Evolutionary conservation across 805 yeast genomes (phyloP).

Genomic region (Wickerhamiella bombiphila): DNA sequence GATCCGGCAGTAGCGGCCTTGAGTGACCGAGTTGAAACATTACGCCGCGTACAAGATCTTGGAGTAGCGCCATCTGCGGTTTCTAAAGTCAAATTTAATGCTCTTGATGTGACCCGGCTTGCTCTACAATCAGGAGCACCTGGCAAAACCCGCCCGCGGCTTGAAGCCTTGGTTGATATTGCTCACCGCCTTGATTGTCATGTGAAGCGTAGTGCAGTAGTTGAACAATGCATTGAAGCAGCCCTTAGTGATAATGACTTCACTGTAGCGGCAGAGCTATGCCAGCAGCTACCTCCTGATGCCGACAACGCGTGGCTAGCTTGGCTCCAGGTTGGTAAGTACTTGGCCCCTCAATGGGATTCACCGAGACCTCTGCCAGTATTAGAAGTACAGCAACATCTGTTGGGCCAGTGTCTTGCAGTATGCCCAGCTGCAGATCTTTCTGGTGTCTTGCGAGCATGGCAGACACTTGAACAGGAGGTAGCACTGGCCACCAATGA

Average conservation of each 20-base stretch:
- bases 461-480: conserved; percentile 27
- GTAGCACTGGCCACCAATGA: neutral
- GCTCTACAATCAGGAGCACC: neutral
- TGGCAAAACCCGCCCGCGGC: neutral
- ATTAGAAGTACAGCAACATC: conserved; percentile 36
- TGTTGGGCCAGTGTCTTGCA: conserved; percentile 38
- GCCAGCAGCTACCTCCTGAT: conserved; percentile 14
- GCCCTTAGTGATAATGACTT: conserved; percentile 53
- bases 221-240: conserved; percentile 41
- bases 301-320: conserved; percentile 41
- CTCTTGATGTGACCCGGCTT: conserved; percentile 5
- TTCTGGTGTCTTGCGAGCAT: conserved; percentile 42
- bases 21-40: neutral
- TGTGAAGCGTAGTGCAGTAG: conserved; percentile 2
- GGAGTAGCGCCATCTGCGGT: neutral
- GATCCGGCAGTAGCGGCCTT: neutral
- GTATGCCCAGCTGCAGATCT: conserved; percentile 42
- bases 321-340: conserved; percentile 60
- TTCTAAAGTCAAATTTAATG: neutral
- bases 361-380: conserved; percentile 30
- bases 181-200: neutral
- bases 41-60: neutral
- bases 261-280: conserved; percentile 34
- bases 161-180: neutral
- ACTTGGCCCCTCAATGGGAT: conserved; percentile 33